These are phyloP conservation scores for Takashimella tepidaria DNA, from an alignment of 1,284 basidiomycete genomes.

Conservation along the genomic window DNA sequence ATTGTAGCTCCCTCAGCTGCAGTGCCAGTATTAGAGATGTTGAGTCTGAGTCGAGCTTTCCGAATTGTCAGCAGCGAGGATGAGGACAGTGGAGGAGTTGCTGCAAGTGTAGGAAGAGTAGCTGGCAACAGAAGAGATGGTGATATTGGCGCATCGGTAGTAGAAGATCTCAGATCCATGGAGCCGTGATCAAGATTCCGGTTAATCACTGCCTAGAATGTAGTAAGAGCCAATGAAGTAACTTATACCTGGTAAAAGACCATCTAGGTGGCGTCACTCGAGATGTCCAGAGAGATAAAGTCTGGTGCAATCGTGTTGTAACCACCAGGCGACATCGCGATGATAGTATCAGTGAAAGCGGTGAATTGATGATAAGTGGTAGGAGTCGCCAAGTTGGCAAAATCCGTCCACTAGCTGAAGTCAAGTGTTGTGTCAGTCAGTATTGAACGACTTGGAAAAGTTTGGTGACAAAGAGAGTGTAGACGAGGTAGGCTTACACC, in stretches of 20 bases:
- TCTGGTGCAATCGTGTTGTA: background rate
- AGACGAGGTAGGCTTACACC: background rate
- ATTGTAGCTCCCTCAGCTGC: background rate
- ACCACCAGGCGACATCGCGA: background rate
- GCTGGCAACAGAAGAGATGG: background rate
- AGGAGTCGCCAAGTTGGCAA: background rate
- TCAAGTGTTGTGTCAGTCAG: background rate
- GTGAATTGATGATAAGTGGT: background rate
- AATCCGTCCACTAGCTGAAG: background rate
- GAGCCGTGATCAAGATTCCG: background rate
- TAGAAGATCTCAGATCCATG: background rate
- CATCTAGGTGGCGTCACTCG: constrained; percentile 3
- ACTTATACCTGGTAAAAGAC: constrained; percentile 3
- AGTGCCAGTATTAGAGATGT: background rate
- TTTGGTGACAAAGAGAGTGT: background rate
- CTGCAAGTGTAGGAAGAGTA: background rate
- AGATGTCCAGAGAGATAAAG: background rate
- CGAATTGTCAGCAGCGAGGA: background rate
- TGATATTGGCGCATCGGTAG: constrained; percentile 1
- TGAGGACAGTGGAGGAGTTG: constrained; percentile 11
- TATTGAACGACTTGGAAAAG: background rate
- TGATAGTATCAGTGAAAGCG: background rate
- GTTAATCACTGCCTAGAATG: too few relatives aligned
- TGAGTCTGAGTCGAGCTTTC: background rate
- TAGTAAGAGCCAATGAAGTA: too few relatives aligned